phyloP scores from a whole-genome alignment of 2,329 filamentous ascomycete genomes.

The Monilinia aucupariae region DNA sequence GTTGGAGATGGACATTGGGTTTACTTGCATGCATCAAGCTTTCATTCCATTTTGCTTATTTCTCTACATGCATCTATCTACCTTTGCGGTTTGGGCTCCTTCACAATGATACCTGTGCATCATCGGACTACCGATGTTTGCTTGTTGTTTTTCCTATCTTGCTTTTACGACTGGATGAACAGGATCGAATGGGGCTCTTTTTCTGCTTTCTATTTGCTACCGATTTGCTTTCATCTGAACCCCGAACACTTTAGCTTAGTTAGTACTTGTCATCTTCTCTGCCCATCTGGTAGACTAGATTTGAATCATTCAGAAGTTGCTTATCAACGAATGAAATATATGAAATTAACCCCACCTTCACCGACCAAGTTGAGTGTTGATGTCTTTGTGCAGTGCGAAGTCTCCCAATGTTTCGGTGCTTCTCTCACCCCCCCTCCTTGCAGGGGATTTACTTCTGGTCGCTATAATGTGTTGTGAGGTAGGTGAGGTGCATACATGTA shows the following conservation, averaged over 20 bases:
- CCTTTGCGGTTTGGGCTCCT: conserved; percentile 9
- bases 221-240: conserved; percentile 1
- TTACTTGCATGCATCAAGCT: conserved; percentile 11
- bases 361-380: background rate
- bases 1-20: conserved; percentile 12
- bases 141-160: conserved; percentile 13
- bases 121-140: conserved; percentile 15
- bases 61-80: conserved; percentile 13
- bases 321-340: conserved; percentile 15
- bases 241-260: conserved; percentile 11
- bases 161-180: background rate
- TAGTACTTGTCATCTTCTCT: background rate
- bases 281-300: conserved; percentile 6
- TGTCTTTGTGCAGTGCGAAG: background rate
- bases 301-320: conserved; percentile 7
- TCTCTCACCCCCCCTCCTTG: background rate
- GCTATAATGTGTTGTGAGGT: background rate
- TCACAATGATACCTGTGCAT: conserved; percentile 15
- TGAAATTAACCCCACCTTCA: conserved; percentile 1
- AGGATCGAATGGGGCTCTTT: background rate
- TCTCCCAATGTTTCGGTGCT: background rate
- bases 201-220: conserved; percentile 3
- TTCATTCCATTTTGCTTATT: background rate
- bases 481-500: background rate
- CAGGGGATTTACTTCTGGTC: background rate